phyloP scores from a whole-genome alignment of 1,139 yeast species.

The Ogataea hybrid region DNA sequence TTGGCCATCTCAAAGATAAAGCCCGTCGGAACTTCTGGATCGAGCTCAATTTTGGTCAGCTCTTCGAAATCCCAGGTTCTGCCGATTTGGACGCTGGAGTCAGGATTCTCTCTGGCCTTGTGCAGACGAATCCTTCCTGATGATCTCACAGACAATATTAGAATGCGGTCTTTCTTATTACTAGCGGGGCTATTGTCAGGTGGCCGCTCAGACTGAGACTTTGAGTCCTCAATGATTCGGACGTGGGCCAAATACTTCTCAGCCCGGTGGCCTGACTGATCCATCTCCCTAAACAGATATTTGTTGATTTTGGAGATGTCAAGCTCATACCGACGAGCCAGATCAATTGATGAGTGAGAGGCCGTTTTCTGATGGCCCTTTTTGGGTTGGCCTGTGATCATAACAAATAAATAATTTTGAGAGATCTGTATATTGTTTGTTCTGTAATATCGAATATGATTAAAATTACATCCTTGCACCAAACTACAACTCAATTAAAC shows the following conservation, averaged over 20 bases:
- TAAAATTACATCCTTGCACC: slow-evolving; percentile 5
- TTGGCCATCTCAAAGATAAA: slow-evolving; percentile 67
- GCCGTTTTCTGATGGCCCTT: slow-evolving; percentile 14
- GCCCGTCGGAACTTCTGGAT: slow-evolving; percentile 50
- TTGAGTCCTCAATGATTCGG: slow-evolving; percentile 51
- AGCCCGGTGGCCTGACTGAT: slow-evolving; percentile 35
- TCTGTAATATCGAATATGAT: background rate
- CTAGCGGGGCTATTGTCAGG: slow-evolving; percentile 38
- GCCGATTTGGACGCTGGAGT: slow-evolving; percentile 83
- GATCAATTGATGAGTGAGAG: slow-evolving; percentile 28
- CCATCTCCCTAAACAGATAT: slow-evolving; percentile 44
- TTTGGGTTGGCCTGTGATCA: background rate
- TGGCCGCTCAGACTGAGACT: slow-evolving; percentile 45
- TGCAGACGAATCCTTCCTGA: slow-evolving; percentile 72
- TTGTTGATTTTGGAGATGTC: slow-evolving; percentile 45
- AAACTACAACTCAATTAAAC: slow-evolving; percentile 15
- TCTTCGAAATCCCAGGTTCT: slow-evolving; percentile 90
- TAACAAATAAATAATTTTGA: background rate
- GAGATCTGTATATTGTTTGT: slow-evolving; percentile 6
- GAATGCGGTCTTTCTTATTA: slow-evolving; percentile 44
- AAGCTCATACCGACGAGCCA: slow-evolving; percentile 51
- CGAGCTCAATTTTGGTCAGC: slow-evolving; percentile 55
- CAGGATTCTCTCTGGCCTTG: slow-evolving; percentile 79
- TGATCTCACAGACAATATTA: slow-evolving; percentile 48
- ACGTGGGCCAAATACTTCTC: slow-evolving; percentile 62